Evolutionary conservation across 2,329 filamentous ascomycete species (phyloP).

Genomic region (Botrytis medusae): DNA sequence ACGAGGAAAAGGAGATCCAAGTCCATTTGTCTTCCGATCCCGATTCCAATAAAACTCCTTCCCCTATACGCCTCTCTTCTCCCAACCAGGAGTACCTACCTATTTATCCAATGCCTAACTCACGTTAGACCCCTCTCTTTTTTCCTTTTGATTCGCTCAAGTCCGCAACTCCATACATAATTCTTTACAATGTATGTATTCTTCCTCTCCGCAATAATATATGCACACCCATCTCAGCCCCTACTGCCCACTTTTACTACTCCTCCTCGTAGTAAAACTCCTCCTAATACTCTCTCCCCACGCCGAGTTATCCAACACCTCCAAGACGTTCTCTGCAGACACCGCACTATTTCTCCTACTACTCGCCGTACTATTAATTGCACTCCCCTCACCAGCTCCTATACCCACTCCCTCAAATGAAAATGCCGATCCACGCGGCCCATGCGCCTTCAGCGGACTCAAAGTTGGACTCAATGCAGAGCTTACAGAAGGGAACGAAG

Average conservation of each 20-base stretch:
- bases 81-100: background rate
- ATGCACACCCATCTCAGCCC: background rate
- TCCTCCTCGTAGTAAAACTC: constrained; percentile 71
- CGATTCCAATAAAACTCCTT: background rate
- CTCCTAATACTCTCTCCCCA: constrained; percentile 92
- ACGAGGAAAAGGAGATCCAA: background rate
- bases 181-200: background rate
- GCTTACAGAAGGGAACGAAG: constrained; percentile 25
- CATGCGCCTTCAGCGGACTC: constrained; percentile 36
- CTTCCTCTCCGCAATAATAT: background rate
- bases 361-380: constrained; percentile 43
- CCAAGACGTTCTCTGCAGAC: constrained; percentile 74
- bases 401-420: constrained; percentile 33
- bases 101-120: background rate
- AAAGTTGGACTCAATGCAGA: constrained; percentile 28
- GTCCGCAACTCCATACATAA: background rate
- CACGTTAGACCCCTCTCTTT: background rate
- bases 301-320: constrained; percentile 82
- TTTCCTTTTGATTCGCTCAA: background rate
- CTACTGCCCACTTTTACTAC: constrained; percentile 25
- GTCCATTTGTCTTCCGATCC: background rate
- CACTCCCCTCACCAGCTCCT: constrained; percentile 24
- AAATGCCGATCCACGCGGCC: constrained; percentile 40
- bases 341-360: constrained; percentile 67
- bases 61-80: background rate